These are phyloP conservation scores for Leishmania lainsoni DNA, from an alignment of 208 protist genomes.

Conservation along the genomic window DNA sequence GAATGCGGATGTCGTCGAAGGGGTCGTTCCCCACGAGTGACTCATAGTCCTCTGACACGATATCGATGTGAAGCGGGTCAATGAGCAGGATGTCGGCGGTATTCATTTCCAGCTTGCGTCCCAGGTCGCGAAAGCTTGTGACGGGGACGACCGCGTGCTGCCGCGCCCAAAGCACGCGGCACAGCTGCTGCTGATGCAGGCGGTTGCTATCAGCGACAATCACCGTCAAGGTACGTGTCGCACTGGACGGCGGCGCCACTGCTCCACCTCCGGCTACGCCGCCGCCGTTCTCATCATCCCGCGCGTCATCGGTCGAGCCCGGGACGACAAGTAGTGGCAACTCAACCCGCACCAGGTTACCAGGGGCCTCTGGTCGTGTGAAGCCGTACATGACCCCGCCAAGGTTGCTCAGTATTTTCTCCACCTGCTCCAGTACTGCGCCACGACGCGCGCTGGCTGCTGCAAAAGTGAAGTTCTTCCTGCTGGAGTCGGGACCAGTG, in stretches of 20 bases:
- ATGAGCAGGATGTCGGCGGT: slow-evolving; percentile 79
- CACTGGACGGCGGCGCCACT: slow-evolving; percentile 5
- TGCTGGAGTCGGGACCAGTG: neutral
- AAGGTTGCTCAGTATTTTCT: slow-evolving; percentile 50
- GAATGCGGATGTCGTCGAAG: slow-evolving; percentile 61
- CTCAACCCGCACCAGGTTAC: slow-evolving; percentile 67
- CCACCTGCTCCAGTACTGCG: slow-evolving; percentile 37
- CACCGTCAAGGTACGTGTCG: slow-evolving; percentile 57
- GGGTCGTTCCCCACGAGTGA: slow-evolving; percentile 45
- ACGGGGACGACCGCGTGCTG: slow-evolving; percentile 87
- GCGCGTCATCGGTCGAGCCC: slow-evolving; percentile 44
- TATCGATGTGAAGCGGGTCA: slow-evolving; percentile 73
- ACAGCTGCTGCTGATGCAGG: slow-evolving; percentile 67
- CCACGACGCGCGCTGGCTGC: slow-evolving; percentile 20
- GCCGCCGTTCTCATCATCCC: slow-evolving; percentile 31
- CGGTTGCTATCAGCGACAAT: slow-evolving; percentile 77
- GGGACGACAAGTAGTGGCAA: slow-evolving; percentile 79
- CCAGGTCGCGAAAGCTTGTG: slow-evolving; percentile 69
- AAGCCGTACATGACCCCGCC: slow-evolving; percentile 72
- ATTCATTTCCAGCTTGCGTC: slow-evolving; percentile 60
- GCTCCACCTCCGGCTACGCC: slow-evolving; percentile 1
- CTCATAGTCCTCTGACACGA: slow-evolving; percentile 64
- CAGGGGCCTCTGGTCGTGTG: slow-evolving; percentile 51
- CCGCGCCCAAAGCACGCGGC: slow-evolving; percentile 79
- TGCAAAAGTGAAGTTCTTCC: neutral